Evolutionary conservation across 495 filamentous ascomycete genomes (phyloP).

Genomic region (Pyrenula aspistea): DNA sequence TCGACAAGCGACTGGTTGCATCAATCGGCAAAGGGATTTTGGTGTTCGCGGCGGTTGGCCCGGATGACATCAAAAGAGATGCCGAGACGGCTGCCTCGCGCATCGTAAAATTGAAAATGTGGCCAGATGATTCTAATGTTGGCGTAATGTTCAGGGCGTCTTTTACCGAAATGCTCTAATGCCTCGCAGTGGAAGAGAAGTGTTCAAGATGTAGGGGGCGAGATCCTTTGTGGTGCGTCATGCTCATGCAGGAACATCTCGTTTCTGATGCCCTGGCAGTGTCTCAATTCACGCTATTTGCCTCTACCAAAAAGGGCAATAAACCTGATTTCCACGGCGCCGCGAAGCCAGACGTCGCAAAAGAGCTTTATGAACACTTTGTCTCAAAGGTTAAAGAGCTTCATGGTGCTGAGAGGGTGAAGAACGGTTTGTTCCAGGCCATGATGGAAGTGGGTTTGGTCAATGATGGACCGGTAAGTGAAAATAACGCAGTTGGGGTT

Average conservation of each 20-base stretch:
- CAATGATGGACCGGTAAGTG: constrained; percentile 65
- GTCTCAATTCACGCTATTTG: constrained; percentile 96
- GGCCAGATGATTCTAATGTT: constrained; percentile 48
- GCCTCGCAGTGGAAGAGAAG: constrained; percentile 67
- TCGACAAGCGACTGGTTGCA: constrained; percentile 84
- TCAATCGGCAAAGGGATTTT: constrained; percentile 82
- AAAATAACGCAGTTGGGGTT: constrained; percentile 45
- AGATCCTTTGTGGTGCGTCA: constrained; percentile 75
- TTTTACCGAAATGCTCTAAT: constrained; percentile 5
- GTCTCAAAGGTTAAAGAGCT: constrained; percentile 59
- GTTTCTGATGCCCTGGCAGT: constrained; percentile 35
- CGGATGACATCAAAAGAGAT: constrained; percentile 83
- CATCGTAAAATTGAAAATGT: constrained; percentile 79
- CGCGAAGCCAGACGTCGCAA: constrained; percentile 62
- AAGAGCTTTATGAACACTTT: constrained; percentile 71
- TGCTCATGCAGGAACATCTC: neutral
- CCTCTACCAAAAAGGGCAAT: constrained; percentile 81
- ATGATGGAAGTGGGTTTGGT: constrained; percentile 97
- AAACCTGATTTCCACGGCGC: constrained; percentile 95
- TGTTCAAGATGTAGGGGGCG: constrained; percentile 76
- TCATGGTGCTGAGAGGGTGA: constrained; percentile 67
- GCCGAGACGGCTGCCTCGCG: constrained; percentile 72
- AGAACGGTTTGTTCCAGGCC: constrained; percentile 87
- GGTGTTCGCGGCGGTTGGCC: constrained; percentile 82
- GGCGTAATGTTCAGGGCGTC: neutral